Percentiles rank a stretch among this genome's conserved stretches.
Conservation (phyloP, 78 protist genomes). For the Dictyostelium citrinum region DNA sequence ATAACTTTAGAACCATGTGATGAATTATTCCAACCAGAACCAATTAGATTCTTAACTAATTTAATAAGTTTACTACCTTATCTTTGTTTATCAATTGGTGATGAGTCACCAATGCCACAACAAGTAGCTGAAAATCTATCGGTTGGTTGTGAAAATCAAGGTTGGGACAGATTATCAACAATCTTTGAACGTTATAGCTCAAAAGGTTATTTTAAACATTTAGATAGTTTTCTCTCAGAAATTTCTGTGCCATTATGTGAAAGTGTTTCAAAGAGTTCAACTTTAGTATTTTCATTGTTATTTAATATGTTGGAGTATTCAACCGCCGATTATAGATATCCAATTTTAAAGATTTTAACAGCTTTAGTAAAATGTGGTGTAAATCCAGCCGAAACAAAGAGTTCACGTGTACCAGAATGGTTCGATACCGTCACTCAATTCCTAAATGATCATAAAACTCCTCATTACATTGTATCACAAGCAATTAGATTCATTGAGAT, state of each 20-base stretch:
- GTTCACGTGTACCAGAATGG: slow-evolving; percentile 57
- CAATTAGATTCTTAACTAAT: slow-evolving; percentile 58
- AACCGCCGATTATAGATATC: slow-evolving; percentile 47
- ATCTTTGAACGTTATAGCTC: slow-evolving; percentile 36
- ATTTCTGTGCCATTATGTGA: slow-evolving; percentile 28
- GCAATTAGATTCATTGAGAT: slow-evolving; percentile 48
- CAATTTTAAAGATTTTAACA: slow-evolving; percentile 36
- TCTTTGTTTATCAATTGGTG: slow-evolving; percentile 43
- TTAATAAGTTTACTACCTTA: slow-evolving; percentile 31
- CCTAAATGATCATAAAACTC: slow-evolving; percentile 65
- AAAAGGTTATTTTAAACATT: slow-evolving; percentile 6
- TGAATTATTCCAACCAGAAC: slow-evolving; percentile 72
- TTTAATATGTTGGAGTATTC: slow-evolving; percentile 59
- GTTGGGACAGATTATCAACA: slow-evolving; percentile 4
- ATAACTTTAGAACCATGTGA: slow-evolving; percentile 69
- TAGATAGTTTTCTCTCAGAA: slow-evolving; percentile 21
- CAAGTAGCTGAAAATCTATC: slow-evolving; percentile 8
- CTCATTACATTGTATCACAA: slow-evolving; percentile 50
- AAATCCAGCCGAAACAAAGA: slow-evolving; percentile 62
- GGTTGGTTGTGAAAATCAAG: slow-evolving; percentile 14
- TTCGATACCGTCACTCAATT: slow-evolving; percentile 50
- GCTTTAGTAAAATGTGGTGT: slow-evolving; percentile 55
- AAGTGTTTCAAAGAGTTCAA: slow-evolving; percentile 6
- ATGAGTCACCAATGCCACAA: background rate
- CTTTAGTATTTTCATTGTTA: slow-evolving; percentile 28